A percentile compares a stretch with the other conserved stretches of the same genome.
Evolutionary conservation across 2,329 filamentous ascomycete species (phyloP).

Genomic region (Ophiostoma tasmaniense): DNA sequence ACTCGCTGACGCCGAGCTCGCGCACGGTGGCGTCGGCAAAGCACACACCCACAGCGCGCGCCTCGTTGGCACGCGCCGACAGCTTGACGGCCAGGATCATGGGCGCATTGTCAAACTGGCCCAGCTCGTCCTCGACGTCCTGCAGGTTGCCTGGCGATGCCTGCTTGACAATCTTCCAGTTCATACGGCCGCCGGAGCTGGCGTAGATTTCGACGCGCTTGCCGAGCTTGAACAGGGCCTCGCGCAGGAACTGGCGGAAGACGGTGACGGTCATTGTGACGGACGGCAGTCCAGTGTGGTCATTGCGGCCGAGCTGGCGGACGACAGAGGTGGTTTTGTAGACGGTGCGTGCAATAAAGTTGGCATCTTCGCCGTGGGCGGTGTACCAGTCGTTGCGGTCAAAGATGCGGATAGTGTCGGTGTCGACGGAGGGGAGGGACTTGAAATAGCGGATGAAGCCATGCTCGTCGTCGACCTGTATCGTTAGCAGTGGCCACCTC

Average conservation of each 20-base stretch:
- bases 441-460: conserved; percentile 97
- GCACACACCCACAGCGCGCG: conserved; percentile 82
- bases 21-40: conserved; percentile 96
- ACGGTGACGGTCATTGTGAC: conserved; percentile 94
- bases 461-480: conserved; percentile 85
- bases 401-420: conserved; percentile 80
- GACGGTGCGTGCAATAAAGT: conserved; percentile 74
- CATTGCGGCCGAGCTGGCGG: conserved; percentile 75
- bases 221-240: conserved; percentile 83
- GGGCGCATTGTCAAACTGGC: conserved; percentile 77
- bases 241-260: conserved; percentile 88
- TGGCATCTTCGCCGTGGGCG: conserved; percentile 78
- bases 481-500: background rate
- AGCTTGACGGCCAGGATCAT: conserved; percentile 95
- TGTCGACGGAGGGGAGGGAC: conserved; percentile 61
- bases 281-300: conserved; percentile 77
- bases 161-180: conserved; percentile 86
- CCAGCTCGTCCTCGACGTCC: conserved; percentile 89
- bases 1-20: conserved; percentile 93
- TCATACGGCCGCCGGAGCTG: conserved; percentile 65
- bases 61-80: conserved; percentile 76
- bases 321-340: conserved; percentile 98
- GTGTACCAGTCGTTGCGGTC: conserved; percentile 94
- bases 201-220: conserved; percentile 89
- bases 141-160: conserved; percentile 94